phyloP scores from a whole-genome alignment of 2,329 filamentous ascomycete genomes.

The Trichoderma aggressivum region DNA sequence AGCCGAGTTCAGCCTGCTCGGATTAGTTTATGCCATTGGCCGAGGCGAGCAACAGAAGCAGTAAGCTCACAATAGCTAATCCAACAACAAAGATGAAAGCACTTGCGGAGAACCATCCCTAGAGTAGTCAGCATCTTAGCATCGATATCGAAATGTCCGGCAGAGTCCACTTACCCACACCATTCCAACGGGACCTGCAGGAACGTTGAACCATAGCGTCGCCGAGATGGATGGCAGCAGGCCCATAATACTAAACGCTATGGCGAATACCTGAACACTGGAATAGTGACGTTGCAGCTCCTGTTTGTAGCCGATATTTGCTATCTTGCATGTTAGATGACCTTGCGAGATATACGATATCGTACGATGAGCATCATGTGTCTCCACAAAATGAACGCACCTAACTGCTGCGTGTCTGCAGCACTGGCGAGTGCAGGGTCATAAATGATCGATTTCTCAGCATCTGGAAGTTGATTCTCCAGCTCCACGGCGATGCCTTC shows the following conservation, averaged over 20 bases:
- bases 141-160: neutral
- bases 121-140: neutral
- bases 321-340: neutral
- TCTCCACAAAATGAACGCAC: neutral
- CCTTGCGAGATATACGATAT: neutral
- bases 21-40: neutral
- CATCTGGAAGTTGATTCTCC: neutral
- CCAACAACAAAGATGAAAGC: neutral
- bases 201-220: neutral
- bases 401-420: neutral
- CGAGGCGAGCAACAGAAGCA: neutral
- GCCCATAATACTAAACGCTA: slow-evolving; percentile 5
- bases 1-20: neutral
- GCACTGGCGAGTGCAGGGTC: neutral
- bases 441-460: neutral
- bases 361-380: neutral
- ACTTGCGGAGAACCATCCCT: slow-evolving; percentile 12
- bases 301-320: neutral
- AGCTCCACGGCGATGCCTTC: neutral
- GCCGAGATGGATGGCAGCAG: neutral
- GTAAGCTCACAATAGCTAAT: neutral
- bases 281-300: slow-evolving; percentile 2
- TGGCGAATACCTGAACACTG: neutral
- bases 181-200: slow-evolving; percentile 1
- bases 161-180: neutral